Evolutionary conservation across 352 stramenopile genomes (phyloP), one percentile per base, ranked within the genome.

Genomic region (Thalassiosira pacifica): DNA sequence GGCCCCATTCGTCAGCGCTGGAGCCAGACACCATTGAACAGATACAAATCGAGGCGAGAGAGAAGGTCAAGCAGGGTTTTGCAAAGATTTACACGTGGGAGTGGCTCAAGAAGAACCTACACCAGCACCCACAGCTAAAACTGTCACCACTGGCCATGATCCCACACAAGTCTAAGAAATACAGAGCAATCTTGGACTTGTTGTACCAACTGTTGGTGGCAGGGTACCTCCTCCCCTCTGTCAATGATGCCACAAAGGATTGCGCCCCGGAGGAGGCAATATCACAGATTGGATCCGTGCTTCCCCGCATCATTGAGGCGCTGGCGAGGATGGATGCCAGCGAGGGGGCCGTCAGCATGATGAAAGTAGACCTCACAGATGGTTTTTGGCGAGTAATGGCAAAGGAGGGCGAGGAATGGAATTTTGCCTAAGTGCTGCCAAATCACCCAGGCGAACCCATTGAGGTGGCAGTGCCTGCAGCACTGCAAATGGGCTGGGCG

Each of bases 401-500:
- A 3, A 2, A 37, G 19, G 11, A 63, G n/a, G 75, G 64, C 1
- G 27, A 53, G n/a, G 75, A 82, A 24, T 82, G 75, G 64, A 76
- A 82, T 31, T 82, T 76, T 53, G 29, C 34, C 0, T 76, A 82
- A 31, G 75, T 82, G 10, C 27, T 82, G 18, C 75, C 75, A 26
- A 5, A 64, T 18, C 0, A 9, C 8, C 16, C 37, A n/a, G 42
- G 40, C 8, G 22, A 60, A 48, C 29, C 31, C 6, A 0, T 48
- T 16, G 32, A 29, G 9, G 13, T n/a, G n/a, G 82, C 85, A 27
- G 63, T 88, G 13, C 82, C 82, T 40, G 75, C 65, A 5, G 69
- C 82, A n/a, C 27, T 87, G 0, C 80, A 87, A 22, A 87, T 87
- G 80, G 80, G 80, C n/a, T 87, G 80, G 80, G 48, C 73, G 0